phyloP scores from a whole-genome alignment of 495 filamentous ascomycete genomes.

The Penicillium silybi region DNA sequence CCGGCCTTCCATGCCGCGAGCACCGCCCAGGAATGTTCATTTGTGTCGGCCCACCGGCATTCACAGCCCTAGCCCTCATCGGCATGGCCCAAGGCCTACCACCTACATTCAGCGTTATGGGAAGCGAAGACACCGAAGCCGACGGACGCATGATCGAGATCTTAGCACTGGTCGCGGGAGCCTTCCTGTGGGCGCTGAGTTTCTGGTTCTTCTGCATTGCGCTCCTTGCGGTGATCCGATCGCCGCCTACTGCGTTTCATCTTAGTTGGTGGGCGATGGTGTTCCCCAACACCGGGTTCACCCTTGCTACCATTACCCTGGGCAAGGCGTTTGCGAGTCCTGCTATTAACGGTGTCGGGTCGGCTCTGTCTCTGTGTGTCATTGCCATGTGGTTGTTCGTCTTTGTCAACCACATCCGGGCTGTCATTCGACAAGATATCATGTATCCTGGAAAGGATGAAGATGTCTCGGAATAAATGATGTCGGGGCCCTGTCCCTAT shows the following conservation, averaged over 20 bases:
- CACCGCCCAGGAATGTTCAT: constrained; percentile 66
- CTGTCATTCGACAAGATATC: constrained; percentile 52
- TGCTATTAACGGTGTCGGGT: constrained; percentile 35
- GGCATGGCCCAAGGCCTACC: constrained; percentile 53
- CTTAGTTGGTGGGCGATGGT: constrained; percentile 51
- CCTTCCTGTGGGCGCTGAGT: constrained; percentile 66
- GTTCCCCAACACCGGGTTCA: constrained; percentile 48
- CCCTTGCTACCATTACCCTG: constrained; percentile 43
- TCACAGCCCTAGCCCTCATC: constrained; percentile 68
- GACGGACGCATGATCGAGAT: constrained; percentile 43
- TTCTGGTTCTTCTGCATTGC: constrained; percentile 71
- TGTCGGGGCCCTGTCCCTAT: background rate
- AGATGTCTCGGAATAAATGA: constrained; percentile 40
- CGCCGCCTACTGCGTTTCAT: constrained; percentile 47
- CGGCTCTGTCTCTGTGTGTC: constrained; percentile 47
- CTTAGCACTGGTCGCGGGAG: constrained; percentile 46
- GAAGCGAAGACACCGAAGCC: constrained; percentile 23
- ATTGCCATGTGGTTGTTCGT: constrained; percentile 58
- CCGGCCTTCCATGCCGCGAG: constrained; percentile 48
- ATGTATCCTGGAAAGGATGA: constrained; percentile 63
- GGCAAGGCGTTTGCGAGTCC: constrained; percentile 38
- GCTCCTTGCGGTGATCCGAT: constrained; percentile 48
- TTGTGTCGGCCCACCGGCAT: constrained; percentile 63
- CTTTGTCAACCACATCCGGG: constrained; percentile 47
- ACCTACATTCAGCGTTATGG: constrained; percentile 28